Base-by-base conservation (phyloP, 208 protist species). In the Wallacemonas sp. region DNA sequence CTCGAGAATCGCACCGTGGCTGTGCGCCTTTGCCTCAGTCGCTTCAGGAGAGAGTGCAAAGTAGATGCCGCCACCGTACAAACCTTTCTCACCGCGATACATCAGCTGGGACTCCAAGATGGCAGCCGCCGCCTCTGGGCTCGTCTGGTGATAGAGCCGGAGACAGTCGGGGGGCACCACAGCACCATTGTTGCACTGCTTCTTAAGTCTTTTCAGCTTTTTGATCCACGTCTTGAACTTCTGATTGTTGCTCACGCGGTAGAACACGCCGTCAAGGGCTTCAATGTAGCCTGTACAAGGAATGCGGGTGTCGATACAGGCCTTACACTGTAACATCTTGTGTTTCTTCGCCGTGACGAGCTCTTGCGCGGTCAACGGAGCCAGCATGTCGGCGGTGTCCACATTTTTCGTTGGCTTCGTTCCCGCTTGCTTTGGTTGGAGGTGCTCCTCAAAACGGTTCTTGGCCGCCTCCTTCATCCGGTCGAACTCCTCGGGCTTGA, bases 11-110 rank as follows among this genome's bases (percentile, higher is more conserved):
- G n/a, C 31, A 23, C 32, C 52, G 3, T 1, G 10, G 14, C 2
- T 25, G 8, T 16, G 1, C 0, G 31, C 52, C 26, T 42, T 36
- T 33, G 12, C 52, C 20, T 42, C 31, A 25, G 52, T 42, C 18
- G 52, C 52, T 3, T 33, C 52, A 16, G 52, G 31, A 7, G 52
- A 31, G 25, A 7, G 3, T 8, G 52, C 26, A 25, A 59, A 59
- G 52, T 59, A 59, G 52, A 59, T 36, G 52, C 31, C 52, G 28
- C n/a, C 26, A n/a, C 32, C 52, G 52, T 59, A 42, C 26, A 33
- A 5, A 23, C 52, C 52, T 14, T 25, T n/a, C 3, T 0, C 4
- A 23, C 52, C 52, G 8, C 31, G 31, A 3, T 0, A n/a, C 52
- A 59, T 44, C 26, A n/a, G 14, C 0, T 42, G 0, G 32, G 52